These are phyloP conservation scores for Penicillium fimorum DNA, from an alignment of 495 filamentous ascomycete genomes.

Conservation along the genomic window DNA sequence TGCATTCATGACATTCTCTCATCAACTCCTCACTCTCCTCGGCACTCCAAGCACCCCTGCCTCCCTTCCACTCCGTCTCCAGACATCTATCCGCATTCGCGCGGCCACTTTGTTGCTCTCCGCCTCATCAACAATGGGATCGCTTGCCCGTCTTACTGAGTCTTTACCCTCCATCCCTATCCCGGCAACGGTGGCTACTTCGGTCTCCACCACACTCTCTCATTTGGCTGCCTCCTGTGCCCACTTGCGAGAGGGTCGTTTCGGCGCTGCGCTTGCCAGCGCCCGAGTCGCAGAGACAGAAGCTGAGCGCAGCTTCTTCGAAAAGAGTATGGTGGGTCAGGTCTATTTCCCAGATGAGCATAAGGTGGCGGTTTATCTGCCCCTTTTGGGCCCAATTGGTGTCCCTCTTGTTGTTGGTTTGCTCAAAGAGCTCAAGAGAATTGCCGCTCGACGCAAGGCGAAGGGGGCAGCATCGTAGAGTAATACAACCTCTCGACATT, in stretches of 20 bases:
- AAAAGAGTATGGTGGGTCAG: constrained; percentile 98
- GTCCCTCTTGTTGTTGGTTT: constrained; percentile 83
- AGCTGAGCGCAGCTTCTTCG: constrained; percentile 94
- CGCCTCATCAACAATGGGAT: constrained; percentile 91
- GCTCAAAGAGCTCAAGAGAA: constrained; percentile 71
- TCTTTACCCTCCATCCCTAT: constrained; percentile 90
- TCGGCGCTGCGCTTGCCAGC: constrained; percentile 68
- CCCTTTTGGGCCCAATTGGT: constrained; percentile 84
- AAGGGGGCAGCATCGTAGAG: constrained; percentile 13
- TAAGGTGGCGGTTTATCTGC: constrained; percentile 95
- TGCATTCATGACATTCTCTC: constrained; percentile 83
- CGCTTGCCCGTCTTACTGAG: constrained; percentile 78
- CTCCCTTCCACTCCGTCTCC: constrained; percentile 78
- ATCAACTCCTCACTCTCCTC: constrained; percentile 85
- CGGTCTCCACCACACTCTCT: constrained; percentile 73
- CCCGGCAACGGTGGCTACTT: constrained; percentile 78
- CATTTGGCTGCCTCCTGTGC: constrained; percentile 76
- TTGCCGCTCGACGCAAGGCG: constrained; percentile 41
- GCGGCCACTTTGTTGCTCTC: constrained; percentile 84
- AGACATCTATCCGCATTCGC: constrained; percentile 77
- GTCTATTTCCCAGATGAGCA: constrained; percentile 98
- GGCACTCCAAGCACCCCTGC: constrained; percentile 78
- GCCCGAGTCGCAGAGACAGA: constrained; percentile 82
- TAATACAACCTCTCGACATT: background rate
- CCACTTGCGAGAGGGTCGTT: constrained; percentile 62